These are phyloP conservation scores for Irpex rosettiformis DNA, from an alignment of 1,284 basidiomycete species.

Conservation along the genomic window DNA sequence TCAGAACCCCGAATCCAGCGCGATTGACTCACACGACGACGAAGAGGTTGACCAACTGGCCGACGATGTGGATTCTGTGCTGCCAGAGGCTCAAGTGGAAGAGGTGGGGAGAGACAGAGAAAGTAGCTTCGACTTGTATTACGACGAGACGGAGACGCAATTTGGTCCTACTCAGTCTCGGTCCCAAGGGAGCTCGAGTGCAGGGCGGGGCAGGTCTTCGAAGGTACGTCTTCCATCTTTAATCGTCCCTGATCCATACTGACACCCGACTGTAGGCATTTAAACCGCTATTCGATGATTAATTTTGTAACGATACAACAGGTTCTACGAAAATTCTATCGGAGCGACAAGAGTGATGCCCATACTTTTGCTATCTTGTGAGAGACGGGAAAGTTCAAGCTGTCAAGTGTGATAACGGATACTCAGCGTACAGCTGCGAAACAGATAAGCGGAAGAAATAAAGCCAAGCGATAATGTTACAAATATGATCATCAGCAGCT, in stretches of 20 bases:
- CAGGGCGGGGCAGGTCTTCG: conserved; percentile 2
- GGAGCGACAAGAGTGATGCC: neutral
- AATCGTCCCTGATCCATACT: too few species aligned
- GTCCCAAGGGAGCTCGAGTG: neutral
- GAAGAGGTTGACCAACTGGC: neutral
- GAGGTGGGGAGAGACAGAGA: too few species aligned
- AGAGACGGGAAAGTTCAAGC: neutral
- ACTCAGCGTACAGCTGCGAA: neutral
- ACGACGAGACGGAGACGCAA: conserved; percentile 36
- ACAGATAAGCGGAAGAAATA: neutral
- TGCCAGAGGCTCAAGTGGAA: conserved; percentile 1
- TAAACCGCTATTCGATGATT: conserved; percentile 68
- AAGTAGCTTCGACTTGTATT: conserved; percentile 30
- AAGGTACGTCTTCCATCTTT: conserved; percentile 39
- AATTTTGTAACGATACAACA: conserved; percentile 5
- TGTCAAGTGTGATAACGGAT: neutral
- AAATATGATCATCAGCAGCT: too few species aligned
- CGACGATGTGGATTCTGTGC: neutral
- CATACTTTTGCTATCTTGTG: too few species aligned
- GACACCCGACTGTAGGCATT: too few species aligned
- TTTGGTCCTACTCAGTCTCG: conserved; percentile 48
- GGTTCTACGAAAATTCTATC: conserved; percentile 10
- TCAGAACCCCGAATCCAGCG: neutral
- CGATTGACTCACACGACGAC: neutral
- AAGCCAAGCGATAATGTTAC: neutral